Conservation (phyloP, 2,329 filamentous ascomycete genomes). For the Fusarium globosum region DNA sequence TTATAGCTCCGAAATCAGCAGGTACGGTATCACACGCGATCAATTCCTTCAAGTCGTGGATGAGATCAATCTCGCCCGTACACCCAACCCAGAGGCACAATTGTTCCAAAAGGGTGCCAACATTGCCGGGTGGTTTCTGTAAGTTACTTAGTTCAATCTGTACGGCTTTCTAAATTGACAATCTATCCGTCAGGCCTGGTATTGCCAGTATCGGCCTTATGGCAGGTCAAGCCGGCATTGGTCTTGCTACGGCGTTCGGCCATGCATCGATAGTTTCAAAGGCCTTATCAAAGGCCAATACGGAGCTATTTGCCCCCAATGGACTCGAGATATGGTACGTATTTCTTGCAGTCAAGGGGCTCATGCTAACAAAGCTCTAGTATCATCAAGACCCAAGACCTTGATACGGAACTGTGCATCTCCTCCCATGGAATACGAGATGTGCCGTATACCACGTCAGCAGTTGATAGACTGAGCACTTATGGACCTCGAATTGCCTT, state of each 20-base stretch:
- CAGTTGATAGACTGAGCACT: background rate
- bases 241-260: background rate
- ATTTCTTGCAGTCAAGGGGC: fast-evolving
- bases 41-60: background rate
- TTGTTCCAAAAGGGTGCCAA: background rate
- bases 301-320: background rate
- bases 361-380: background rate
- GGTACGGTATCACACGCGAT: background rate
- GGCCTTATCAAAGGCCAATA: background rate
- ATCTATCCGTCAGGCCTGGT: background rate
- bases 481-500: background rate
- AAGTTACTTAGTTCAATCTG: background rate
- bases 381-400: background rate
- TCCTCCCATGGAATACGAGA: background rate
- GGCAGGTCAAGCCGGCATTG: background rate
- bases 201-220: background rate
- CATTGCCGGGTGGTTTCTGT: background rate
- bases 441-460: background rate
- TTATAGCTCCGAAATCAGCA: background rate
- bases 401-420: background rate
- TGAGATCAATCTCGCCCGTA: background rate
- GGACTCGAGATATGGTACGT: background rate
- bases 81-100: background rate
- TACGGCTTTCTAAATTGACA: background rate
- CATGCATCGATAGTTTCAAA: background rate